Evolutionary conservation across 1,284 basidiomycete genomes (phyloP), one percentile per base, ranked within the genome.

Genomic region (Peniophora sp.): DNA sequence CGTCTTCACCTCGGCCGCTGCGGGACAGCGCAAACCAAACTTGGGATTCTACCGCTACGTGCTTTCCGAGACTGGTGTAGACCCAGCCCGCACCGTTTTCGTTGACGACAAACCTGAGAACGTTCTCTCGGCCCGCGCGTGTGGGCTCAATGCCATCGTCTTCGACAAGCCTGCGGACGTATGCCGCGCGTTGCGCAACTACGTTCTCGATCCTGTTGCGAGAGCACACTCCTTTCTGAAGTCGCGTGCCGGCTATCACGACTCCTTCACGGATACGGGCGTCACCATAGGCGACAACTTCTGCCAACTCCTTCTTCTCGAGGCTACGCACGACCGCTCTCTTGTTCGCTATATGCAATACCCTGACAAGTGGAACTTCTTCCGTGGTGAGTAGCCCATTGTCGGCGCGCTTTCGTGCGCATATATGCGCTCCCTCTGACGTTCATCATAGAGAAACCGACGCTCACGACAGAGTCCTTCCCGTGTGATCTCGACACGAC

Each of bases 101-200:
- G 66, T 80, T 14, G 77, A 78, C 52, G 76, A 78, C 63, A 74
- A 75, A 52, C 60, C 70, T 11, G 77, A 78, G 53, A 78, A 79
- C 53, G 71, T 79, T 8, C 57, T 77, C n/a, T 67, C 71, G 8
- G 75, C 77, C 8, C 68, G 71, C 6, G 74, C 75, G 0, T 63
- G 77, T 24, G 78, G 78, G 12, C 63, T 78, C 47, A 64, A 69
- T 43, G 75, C 75, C 2, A 69, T 78, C 49, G 64, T 75, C 12
- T 78, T 74, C 47, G 67, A 74, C 35, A 60, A 65, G 42, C 54
- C 62, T 27, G 58, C 59, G 1, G 62, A 59, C n/a, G 69, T 75
- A 27, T 63, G 64, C 20, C 71, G 71, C 3, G 60, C 67, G 10
- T 65, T 79, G 36, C 64, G 67, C 22, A 75, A 75, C 47, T 61